Evolutionary conservation across 805 yeast species (phyloP), one percentile per base, ranked within the genome.

Genomic region (Kluyveromyces dobzhanskii): DNA sequence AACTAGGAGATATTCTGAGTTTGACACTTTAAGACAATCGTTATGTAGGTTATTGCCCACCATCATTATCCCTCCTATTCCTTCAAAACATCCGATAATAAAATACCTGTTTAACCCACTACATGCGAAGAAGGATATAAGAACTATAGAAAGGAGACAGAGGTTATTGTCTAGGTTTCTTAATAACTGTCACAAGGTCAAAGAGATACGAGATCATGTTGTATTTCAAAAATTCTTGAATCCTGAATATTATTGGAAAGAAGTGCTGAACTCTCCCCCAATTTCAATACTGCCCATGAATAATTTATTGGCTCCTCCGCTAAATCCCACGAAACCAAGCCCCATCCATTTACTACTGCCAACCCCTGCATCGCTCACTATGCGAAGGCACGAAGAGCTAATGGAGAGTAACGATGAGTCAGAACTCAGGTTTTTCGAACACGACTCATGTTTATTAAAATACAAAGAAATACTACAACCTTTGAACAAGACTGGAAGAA

Each of bases 1-100:
- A 4, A 76, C 88, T 35, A 68, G 98, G 50, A 69, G 97, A 32
- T 92, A 92, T 57, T 82, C 95, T 25, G 98, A 92, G 57, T 92
- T 92, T 57, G 96, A 85, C 53, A 76, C 84, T 36, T 68, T 92
- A 32, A 69, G 96, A 44, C 80, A 76, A 30, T 71, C 82, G 4
- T 66, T 92, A 17, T 67, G 78, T 3, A 77, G 80, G 48, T 62
- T 85, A 28, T 81, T 82, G 46, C 97, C 98, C 3, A 76, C 92
- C 3, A 56, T 78, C 3, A 73, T 92, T 3, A 76, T 92, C 4
- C 98, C 98, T 5, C 97, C 97, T 1, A 90, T 92, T 8, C 98
- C 98, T 0, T 83, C 80, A 58, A 84, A 84, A 56, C 90, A 83
- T 57, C 70, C 84, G 12, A 56, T 83, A n/a, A 56, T 66, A 5